Base-by-base conservation (phyloP, 129 eudicot species). In the Flaveria robusta region DNA sequence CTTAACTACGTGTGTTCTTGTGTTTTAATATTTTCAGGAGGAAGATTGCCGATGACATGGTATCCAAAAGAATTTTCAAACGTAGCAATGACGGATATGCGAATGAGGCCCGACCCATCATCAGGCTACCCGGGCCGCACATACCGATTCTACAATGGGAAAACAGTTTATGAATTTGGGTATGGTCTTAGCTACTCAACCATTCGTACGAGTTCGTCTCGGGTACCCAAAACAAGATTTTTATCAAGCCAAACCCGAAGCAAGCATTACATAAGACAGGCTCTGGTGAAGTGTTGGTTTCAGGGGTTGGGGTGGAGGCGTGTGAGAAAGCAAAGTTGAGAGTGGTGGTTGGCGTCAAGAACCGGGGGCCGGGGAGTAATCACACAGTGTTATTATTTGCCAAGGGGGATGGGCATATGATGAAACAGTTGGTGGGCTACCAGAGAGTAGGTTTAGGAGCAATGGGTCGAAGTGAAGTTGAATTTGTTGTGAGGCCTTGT, bases 21-120 rank as follows among this genome's bases (percentile, higher is more conserved):
- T 1, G 23, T 0, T 70, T 63, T 72, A 18, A 20, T 64, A 11
- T 81, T 63, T 81, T 63, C 72, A 90, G 96, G 93, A 26, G 93
- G 93, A 58, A 82, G 85, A 79, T 77, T 90, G 71, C 93, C 96
- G 0, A 22, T 87, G 81, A 90, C 96, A 12, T 90, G 96, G 96
- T 90, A 90, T 56, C 96, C 96, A 11, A 71, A 73, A 77, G 86
- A 83, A 14, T 87, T 87, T 70, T 66, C 69, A 52, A 88, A 80
- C 2, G 81, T 90, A 24, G 82, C 87, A 0, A 90, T 90, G 96
- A 87, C 91, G 0, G 85, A 88, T 78, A 90, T 90, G 96, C 81
- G 91, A 56, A 85, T 90, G 93, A 72, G 96, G 68, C 89, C 96
- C 1, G 88, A 87, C 74, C 88, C 78, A 4, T 75, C 84, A 12